Evolutionary conservation across 2,329 filamentous ascomycete genomes (phyloP).

Genomic region (Colletotrichum sp.): DNA sequence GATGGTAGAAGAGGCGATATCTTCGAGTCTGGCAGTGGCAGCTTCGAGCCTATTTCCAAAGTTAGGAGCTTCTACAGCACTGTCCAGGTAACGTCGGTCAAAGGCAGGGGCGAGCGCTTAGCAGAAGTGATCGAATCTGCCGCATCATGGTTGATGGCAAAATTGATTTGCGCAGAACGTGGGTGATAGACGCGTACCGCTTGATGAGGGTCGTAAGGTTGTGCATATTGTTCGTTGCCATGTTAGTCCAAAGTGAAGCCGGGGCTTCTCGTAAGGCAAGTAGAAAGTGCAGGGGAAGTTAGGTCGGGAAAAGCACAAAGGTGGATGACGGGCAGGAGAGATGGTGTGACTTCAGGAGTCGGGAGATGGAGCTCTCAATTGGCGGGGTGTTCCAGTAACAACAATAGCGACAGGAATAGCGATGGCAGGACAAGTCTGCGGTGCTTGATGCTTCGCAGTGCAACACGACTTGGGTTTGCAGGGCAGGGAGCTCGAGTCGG

Average conservation of each 20-base stretch:
- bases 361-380: not conserved
- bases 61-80: slow-evolving; percentile 44
- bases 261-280: not conserved
- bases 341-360: not conserved
- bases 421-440: not conserved
- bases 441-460: not conserved
- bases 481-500: not conserved
- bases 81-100: not conserved
- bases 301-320: not conserved
- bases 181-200: slow-evolving; percentile 65
- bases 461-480: not conserved
- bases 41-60: slow-evolving; percentile 81
- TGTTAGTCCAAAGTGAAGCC: slow-evolving; percentile 37
- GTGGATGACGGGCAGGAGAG: not conserved
- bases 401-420: not conserved
- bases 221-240: slow-evolving; percentile 88
- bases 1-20: slow-evolving; percentile 82
- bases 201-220: slow-evolving; percentile 98
- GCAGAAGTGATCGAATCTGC: not conserved
- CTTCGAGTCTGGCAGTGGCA: slow-evolving; percentile 93
- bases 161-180: not conserved
- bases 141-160: not conserved
- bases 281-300: not conserved
- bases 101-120: not conserved
- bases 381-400: not conserved